Evolutionary conservation across 2,329 filamentous ascomycete genomes (phyloP).

Genomic region (Aspergillus sp.): DNA sequence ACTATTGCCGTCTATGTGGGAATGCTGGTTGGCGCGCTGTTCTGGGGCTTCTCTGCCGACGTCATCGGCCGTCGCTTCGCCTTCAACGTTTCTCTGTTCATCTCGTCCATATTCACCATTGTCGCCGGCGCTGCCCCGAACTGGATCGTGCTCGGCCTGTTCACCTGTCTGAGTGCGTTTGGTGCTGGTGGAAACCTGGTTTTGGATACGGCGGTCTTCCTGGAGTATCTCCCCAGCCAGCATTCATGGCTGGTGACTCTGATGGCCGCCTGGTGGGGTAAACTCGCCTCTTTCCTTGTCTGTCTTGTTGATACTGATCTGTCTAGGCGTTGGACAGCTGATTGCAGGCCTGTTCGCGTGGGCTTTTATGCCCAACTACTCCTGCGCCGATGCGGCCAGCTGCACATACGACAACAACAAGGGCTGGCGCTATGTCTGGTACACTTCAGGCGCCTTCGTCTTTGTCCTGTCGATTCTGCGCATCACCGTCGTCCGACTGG

Average conservation of each 20-base stretch:
- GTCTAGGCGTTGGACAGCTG: slow-evolving; percentile 55
- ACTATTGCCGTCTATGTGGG: slow-evolving; percentile 64
- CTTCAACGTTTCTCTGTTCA: slow-evolving; percentile 75
- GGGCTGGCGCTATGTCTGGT: slow-evolving; percentile 73
- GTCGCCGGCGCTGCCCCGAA: slow-evolving; percentile 64
- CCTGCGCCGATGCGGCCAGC: slow-evolving; percentile 40
- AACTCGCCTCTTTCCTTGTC: not conserved
- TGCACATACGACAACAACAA: slow-evolving; percentile 54
- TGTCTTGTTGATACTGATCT: not conserved
- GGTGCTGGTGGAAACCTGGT: slow-evolving; percentile 71
- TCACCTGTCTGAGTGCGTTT: slow-evolving; percentile 19
- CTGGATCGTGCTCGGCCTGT: slow-evolving; percentile 53
- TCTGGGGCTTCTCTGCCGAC: slow-evolving; percentile 78
- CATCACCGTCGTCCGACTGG: slow-evolving; percentile 73
- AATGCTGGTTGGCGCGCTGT: slow-evolving; percentile 71
- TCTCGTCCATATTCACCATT: slow-evolving; percentile 74
- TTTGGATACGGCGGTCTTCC: slow-evolving; percentile 77
- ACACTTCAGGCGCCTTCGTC: slow-evolving; percentile 69
- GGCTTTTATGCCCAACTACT: slow-evolving; percentile 70
- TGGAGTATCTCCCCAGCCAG: slow-evolving; percentile 75
- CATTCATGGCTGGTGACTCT: slow-evolving; percentile 71
- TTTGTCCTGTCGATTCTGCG: slow-evolving; percentile 72
- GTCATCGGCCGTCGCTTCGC: slow-evolving; percentile 73
- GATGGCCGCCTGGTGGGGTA: slow-evolving; percentile 74
- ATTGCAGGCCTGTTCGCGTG: slow-evolving; percentile 56